Evolutionary conservation across 2,329 filamentous ascomycete genomes (phyloP).

Genomic region (Penicillium sp.): DNA sequence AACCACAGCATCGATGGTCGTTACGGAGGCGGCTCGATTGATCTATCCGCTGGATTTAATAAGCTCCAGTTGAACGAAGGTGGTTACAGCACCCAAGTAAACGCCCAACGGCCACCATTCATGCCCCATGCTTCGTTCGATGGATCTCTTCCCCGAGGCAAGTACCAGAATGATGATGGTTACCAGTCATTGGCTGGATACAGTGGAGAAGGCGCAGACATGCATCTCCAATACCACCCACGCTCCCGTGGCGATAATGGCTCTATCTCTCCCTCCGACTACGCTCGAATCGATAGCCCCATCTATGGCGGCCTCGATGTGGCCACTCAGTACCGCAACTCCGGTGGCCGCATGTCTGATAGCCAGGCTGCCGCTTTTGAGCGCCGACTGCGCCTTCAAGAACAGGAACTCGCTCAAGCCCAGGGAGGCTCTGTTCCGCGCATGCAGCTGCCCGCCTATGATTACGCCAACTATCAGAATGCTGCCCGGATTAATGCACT

Average conservation of each 20-base stretch:
- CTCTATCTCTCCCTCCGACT: slow-evolving; percentile 48
- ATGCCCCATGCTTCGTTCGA: slow-evolving; percentile 45
- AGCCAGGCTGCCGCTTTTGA: slow-evolving; percentile 49
- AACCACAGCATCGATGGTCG: slow-evolving; percentile 34
- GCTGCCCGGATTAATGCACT: slow-evolving; percentile 34
- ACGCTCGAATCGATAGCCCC: slow-evolving; percentile 45
- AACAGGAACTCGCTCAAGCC: slow-evolving; percentile 35
- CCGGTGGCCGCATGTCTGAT: slow-evolving; percentile 43
- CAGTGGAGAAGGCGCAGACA: slow-evolving; percentile 29
- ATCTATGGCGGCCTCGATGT: slow-evolving; percentile 50
- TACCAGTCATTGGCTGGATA: slow-evolving; percentile 30
- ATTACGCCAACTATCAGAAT: slow-evolving; percentile 32
- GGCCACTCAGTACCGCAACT: slow-evolving; percentile 47
- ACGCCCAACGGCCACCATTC: slow-evolving; percentile 29
- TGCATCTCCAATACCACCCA: slow-evolving; percentile 38
- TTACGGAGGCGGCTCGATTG: slow-evolving; percentile 28
- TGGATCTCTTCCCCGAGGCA: slow-evolving; percentile 45
- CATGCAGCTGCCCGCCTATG: slow-evolving; percentile 34
- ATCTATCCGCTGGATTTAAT: slow-evolving; percentile 32
- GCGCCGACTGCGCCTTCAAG: slow-evolving; percentile 51
- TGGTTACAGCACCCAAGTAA: slow-evolving; percentile 33
- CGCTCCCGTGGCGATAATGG: slow-evolving; percentile 46
- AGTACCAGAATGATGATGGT: slow-evolving; percentile 38
- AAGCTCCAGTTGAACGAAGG: slow-evolving; percentile 38
- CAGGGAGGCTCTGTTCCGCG: slow-evolving; percentile 30